Conservation (phyloP, 345 rosid species). For the Cardamine occulta region DNA sequence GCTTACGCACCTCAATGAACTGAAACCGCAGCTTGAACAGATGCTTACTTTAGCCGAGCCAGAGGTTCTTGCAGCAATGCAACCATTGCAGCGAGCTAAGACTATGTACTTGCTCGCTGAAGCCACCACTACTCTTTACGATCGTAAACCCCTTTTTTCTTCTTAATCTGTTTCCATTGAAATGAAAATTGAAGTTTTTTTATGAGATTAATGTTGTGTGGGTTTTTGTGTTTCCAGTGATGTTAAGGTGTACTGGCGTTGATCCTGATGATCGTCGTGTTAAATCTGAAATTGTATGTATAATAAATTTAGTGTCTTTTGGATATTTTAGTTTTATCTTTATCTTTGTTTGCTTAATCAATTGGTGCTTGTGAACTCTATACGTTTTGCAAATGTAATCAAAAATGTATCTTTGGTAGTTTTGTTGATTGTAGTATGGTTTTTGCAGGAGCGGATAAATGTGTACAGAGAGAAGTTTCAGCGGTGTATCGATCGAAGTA, state of each 20-base stretch:
- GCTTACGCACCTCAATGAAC: slow-evolving; percentile 48
- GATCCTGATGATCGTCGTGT: slow-evolving; percentile 84
- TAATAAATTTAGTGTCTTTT: slow-evolving; percentile 20
- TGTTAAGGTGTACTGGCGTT: slow-evolving; percentile 76
- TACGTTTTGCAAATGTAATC: slow-evolving; percentile 7
- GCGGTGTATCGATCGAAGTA: slow-evolving; percentile 57
- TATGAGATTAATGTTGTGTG: slow-evolving; percentile 1
- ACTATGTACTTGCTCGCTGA: slow-evolving; percentile 63
- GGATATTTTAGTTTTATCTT: slow-evolving; percentile 2
- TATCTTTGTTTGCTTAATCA: slow-evolving; percentile 26
- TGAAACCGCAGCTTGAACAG: slow-evolving; percentile 57
- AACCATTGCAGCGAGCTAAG: slow-evolving; percentile 79
- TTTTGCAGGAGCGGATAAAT: slow-evolving; percentile 68
- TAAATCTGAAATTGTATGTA: slow-evolving; percentile 82
- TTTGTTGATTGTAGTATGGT: slow-evolving; percentile 7
- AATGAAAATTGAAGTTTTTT: slow-evolving; percentile 17
- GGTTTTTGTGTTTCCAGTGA: slow-evolving; percentile 58
- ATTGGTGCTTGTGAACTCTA: slow-evolving; percentile 20
- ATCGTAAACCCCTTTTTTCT: slow-evolving; percentile 46
- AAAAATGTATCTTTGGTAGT: neutral
- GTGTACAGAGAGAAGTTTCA: slow-evolving; percentile 74
- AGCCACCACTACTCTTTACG: slow-evolving; percentile 67
- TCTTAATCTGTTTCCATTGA: neutral
- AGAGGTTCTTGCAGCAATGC: slow-evolving; percentile 63
- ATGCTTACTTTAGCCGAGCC: slow-evolving; percentile 64